Evolutionary conservation across 192 early-diverging fungal genomes (phyloP).

Genomic region (Geranomyces variabilis): DNA sequence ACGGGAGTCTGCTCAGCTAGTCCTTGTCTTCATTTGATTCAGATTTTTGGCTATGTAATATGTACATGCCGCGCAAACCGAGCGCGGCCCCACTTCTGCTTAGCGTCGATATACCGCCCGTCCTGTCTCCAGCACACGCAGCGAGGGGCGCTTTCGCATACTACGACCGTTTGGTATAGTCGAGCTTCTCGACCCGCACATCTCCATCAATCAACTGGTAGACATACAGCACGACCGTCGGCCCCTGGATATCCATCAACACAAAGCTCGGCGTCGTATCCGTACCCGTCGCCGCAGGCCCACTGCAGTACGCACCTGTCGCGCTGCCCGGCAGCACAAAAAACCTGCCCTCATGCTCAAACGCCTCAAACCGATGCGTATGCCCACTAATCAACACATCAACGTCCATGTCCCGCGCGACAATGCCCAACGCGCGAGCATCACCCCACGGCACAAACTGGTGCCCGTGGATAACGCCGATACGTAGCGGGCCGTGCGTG

Average conservation of each 20-base stretch:
- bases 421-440: constrained; percentile 44
- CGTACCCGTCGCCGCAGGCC: constrained; percentile 26
- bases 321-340: constrained; percentile 96
- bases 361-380: constrained; percentile 90
- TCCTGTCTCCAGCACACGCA: too few species aligned
- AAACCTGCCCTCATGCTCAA: constrained; percentile 88
- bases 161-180: constrained; percentile 68
- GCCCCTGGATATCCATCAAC: constrained; percentile 87
- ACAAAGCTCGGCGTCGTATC: constrained; percentile 89
- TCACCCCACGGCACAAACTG: constrained; percentile 75
- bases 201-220: constrained; percentile 91
- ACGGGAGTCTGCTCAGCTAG: too few species aligned
- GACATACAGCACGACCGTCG: constrained; percentile 80
- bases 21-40: too few species aligned
- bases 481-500: constrained; percentile 44
- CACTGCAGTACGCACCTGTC: constrained; percentile 74
- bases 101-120: too few species aligned
- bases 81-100: too few species aligned
- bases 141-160: too few species aligned
- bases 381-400: constrained; percentile 88
- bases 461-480: constrained; percentile 85
- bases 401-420: constrained; percentile 88
- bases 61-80: too few species aligned
- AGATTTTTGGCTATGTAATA: too few species aligned
- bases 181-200: constrained; percentile 91